A percentile compares a stretch with the other conserved stretches of the same genome.
Evolutionary conservation across 345 rosid species (phyloP).

Genomic region (Carallia brachiata): DNA sequence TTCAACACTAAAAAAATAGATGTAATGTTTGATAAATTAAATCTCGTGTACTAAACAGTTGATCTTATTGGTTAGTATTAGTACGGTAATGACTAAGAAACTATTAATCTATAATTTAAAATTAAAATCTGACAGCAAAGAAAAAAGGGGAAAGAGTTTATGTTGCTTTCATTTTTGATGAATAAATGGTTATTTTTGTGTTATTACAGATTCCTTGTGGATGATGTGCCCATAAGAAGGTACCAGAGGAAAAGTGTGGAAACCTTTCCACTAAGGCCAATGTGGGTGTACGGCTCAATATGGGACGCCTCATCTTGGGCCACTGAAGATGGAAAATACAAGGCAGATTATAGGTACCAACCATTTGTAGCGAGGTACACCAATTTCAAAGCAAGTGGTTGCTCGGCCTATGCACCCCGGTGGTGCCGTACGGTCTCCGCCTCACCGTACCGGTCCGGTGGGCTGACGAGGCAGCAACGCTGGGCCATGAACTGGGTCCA

Average conservation of each 20-base stretch:
- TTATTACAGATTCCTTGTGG: conserved; percentile 74
- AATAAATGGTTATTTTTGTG: background rate
- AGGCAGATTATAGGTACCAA: conserved; percentile 80
- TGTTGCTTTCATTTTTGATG: background rate
- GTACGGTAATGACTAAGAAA: too few relatives aligned
- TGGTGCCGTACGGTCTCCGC: conserved; percentile 69
- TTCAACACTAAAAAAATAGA: background rate
- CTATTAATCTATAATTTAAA: too few relatives aligned
- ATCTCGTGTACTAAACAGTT: background rate
- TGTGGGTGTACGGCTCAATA: conserved; percentile 95
- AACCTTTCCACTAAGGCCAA: conserved; percentile 88
- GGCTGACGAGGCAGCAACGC: conserved; percentile 58
- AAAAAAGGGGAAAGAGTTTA: background rate
- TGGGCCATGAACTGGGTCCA: conserved; percentile 86
- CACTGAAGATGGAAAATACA: conserved; percentile 93
- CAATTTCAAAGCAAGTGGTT: conserved; percentile 71
- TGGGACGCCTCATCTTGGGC: conserved; percentile 99
- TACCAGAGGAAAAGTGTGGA: conserved; percentile 69
- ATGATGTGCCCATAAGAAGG: conserved; percentile 92
- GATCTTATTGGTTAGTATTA: too few relatives aligned
- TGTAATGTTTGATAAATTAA: background rate
- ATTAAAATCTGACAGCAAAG: too few relatives aligned
- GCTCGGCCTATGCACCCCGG: conserved; percentile 64
- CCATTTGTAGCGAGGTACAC: conserved; percentile 77
- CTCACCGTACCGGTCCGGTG: conserved; percentile 69